phyloP scores from a whole-genome alignment of 805 yeast species.

The Starmerella bombi region DNA sequence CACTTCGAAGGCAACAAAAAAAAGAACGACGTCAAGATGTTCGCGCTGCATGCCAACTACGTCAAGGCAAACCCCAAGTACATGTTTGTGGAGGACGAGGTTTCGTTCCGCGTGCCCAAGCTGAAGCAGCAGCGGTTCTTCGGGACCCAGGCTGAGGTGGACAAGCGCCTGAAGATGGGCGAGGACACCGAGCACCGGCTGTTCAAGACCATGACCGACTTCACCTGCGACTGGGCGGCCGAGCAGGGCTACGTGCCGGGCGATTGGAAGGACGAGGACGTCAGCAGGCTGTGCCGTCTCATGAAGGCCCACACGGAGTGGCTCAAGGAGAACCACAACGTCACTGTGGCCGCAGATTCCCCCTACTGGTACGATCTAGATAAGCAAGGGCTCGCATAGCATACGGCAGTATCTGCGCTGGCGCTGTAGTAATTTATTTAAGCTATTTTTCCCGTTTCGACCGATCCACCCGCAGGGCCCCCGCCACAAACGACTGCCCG shows the following conservation, averaged over 20 bases:
- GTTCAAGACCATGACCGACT: slow-evolving; percentile 4
- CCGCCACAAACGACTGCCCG: too few species aligned
- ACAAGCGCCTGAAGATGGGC: not conserved
- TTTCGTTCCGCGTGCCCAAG: not conserved
- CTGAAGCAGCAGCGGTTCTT: slow-evolving; percentile 3
- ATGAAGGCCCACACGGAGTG: slow-evolving; percentile 8
- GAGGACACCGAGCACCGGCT: slow-evolving; percentile 8
- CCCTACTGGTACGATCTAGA: not conserved
- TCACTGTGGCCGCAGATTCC: not conserved
- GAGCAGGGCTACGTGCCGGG: slow-evolving; percentile 3
- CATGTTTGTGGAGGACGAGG: slow-evolving; percentile 3
- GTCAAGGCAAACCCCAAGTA: slow-evolving; percentile 11
- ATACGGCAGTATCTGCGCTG: too few species aligned
- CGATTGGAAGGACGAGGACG: slow-evolving; percentile 4
- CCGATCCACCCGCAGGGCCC: too few species aligned
- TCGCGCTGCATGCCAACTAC: slow-evolving; percentile 10
- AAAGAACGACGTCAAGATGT: not conserved
- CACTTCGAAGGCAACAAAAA: not conserved
- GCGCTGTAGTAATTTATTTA: too few species aligned
- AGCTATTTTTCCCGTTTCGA: too few species aligned
- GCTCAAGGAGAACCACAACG: slow-evolving; percentile 6
- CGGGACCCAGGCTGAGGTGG: not conserved
- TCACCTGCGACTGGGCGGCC: slow-evolving; percentile 12
- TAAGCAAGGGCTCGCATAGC: too few species aligned
- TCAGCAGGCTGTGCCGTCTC: slow-evolving; percentile 2